A percentile compares a stretch with the other conserved stretches of the same genome.
phyloP scores from a whole-genome alignment of 1,139 yeast genomes.

The Yamadazyma kanchanaburiensis region DNA sequence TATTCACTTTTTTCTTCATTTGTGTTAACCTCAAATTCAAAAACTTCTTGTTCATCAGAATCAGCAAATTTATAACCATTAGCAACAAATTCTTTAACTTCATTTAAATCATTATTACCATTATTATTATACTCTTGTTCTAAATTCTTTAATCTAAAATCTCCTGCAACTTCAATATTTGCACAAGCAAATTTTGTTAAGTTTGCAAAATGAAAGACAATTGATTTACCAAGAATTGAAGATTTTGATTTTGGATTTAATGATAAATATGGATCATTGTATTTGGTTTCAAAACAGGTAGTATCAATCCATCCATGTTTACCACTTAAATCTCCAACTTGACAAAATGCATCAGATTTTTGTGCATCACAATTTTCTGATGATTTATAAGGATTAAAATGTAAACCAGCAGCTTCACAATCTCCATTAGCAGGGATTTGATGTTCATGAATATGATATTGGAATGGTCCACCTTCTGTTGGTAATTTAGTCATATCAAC shows the following conservation, averaged over 20 bases:
- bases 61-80: slow-evolving; percentile 14
- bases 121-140: slow-evolving; percentile 19
- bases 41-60: slow-evolving; percentile 13
- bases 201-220: slow-evolving; percentile 51
- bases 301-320: slow-evolving; percentile 59
- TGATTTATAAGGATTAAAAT: slow-evolving; percentile 54
- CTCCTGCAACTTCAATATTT: slow-evolving; percentile 39
- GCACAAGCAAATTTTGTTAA: slow-evolving; percentile 57
- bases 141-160: slow-evolving; percentile 21
- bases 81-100: slow-evolving; percentile 17
- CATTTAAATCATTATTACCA: slow-evolving; percentile 18
- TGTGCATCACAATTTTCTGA: slow-evolving; percentile 40
- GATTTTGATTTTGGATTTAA: slow-evolving; percentile 45
- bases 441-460: slow-evolving; percentile 54
- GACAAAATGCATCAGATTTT: slow-evolving; percentile 50
- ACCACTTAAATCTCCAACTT: slow-evolving; percentile 62
- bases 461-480: slow-evolving; percentile 52
- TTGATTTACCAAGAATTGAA: slow-evolving; percentile 49
- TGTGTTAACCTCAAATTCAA: slow-evolving; percentile 11
- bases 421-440: slow-evolving; percentile 41
- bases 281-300: slow-evolving; percentile 52
- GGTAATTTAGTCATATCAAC: slow-evolving; percentile 61
- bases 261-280: slow-evolving; percentile 52
- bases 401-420: slow-evolving; percentile 49
- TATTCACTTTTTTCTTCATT: slow-evolving; percentile 10